Evolutionary conservation across 148 eudicot species (phyloP).

Genomic region (Rhododendron molle): DNA sequence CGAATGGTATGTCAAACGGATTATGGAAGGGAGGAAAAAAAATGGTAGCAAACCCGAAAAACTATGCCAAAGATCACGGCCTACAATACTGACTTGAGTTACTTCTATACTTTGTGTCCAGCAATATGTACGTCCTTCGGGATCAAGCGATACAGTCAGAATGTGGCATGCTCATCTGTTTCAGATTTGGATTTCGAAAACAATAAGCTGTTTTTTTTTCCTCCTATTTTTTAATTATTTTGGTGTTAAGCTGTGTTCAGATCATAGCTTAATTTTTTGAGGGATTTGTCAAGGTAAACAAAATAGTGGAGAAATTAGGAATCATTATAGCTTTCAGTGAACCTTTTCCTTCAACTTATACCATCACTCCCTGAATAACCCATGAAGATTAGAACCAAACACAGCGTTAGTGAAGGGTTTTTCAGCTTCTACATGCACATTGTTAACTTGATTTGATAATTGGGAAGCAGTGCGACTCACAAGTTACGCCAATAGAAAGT

Average conservation of each 20-base stretch:
- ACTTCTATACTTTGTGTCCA: not conserved
- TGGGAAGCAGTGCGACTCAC: no score
- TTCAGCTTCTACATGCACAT: no score
- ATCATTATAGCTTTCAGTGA: no score
- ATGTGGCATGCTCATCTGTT: not conserved
- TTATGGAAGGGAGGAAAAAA: not conserved
- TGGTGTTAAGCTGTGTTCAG: not conserved
- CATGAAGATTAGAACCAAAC: no score
- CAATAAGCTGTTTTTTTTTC: not conserved
- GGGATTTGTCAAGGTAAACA: not conserved
- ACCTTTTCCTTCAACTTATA: no score
- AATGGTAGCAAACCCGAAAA: no score
- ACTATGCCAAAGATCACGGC: not conserved
- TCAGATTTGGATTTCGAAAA: not conserved
- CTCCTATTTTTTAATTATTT: not conserved
- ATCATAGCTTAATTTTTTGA: not conserved
- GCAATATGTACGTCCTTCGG: not conserved
- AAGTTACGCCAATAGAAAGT: no score
- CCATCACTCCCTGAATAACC: no score
- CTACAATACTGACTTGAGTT: not conserved
- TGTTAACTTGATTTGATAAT: no score
- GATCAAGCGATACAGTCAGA: not conserved
- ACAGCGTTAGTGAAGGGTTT: no score
- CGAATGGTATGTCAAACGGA: not conserved
- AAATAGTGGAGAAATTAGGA: not conserved